Percentiles rank a stretch among this genome's conserved stretches.
These are phyloP conservation scores for Aspergillus incahuasiensis DNA, from an alignment of 495 filamentous ascomycete species.

Conservation along the genomic window DNA sequence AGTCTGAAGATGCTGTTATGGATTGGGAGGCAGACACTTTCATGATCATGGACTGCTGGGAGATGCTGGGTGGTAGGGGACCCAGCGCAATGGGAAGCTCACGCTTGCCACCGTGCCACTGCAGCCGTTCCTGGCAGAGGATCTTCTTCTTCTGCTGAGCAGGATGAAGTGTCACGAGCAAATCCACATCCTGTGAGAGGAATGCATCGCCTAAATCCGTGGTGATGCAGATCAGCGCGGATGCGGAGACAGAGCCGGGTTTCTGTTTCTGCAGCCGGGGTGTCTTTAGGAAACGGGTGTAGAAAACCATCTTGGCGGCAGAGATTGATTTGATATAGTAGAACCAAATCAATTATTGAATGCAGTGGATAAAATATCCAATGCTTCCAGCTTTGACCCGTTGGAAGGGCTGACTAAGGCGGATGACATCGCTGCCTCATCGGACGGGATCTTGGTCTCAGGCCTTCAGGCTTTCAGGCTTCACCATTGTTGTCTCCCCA, in stretches of 20 bases:
- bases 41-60: slow-evolving; percentile 26
- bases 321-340: neutral
- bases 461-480: neutral
- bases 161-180: slow-evolving; percentile 47
- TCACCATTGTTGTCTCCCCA: slow-evolving; percentile 1
- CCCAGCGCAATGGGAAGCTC: slow-evolving; percentile 38
- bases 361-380: neutral
- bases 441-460: slow-evolving; percentile 6
- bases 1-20: slow-evolving; percentile 14
- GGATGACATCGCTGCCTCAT: slow-evolving; percentile 15
- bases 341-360: neutral
- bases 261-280: slow-evolving; percentile 46
- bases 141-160: slow-evolving; percentile 28
- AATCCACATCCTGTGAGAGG: slow-evolving; percentile 56
- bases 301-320: slow-evolving; percentile 50
- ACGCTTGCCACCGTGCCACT: slow-evolving; percentile 54
- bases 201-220: slow-evolving; percentile 89
- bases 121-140: slow-evolving; percentile 40
- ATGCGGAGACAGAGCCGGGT: slow-evolving; percentile 31
- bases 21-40: slow-evolving; percentile 13
- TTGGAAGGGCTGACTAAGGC: slow-evolving; percentile 17
- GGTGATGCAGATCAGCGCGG: slow-evolving; percentile 70
- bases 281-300: slow-evolving; percentile 70
- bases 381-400: neutral
- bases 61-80: slow-evolving; percentile 25